Conservation (phyloP, 176 grass and related monocot genomes). For the Cenchrus purpureus region DNA sequence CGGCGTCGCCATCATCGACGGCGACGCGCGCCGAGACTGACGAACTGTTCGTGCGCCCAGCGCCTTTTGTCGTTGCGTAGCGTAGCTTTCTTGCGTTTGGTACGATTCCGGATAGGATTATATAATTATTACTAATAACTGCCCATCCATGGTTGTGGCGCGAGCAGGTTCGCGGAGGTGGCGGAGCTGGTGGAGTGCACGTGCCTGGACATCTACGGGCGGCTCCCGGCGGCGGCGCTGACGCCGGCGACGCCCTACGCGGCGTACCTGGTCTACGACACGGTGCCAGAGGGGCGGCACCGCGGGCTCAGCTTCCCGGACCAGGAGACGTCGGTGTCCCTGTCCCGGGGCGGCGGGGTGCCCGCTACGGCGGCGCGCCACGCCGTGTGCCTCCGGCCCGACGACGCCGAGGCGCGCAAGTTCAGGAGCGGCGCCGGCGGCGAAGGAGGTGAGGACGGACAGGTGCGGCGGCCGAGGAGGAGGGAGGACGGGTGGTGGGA, state of each 20-base stretch:
- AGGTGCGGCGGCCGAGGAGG: no score
- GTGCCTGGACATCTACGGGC: conserved; percentile 46
- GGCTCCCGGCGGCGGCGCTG: not conserved
- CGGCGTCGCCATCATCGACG: no score
- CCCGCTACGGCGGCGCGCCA: not conserved
- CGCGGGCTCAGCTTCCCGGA: conserved; percentile 29
- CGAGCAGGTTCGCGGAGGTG: conserved; percentile 42
- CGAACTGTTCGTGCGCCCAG: no score
- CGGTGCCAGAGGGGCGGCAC: not conserved
- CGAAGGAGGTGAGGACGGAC: no score
- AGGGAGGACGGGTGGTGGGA: no score
- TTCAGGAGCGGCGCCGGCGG: no score
- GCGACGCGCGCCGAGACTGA: no score
- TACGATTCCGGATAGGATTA: not conserved
- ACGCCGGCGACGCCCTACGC: conserved; percentile 37
- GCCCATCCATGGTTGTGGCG: no score
- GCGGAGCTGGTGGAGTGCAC: conserved; percentile 47
- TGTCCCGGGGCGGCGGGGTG: not conserved
- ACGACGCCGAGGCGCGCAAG: not conserved
- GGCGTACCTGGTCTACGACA: conserved; percentile 46
- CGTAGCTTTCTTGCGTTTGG: not conserved
- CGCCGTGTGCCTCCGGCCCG: conserved; percentile 36
- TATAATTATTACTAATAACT: not conserved
- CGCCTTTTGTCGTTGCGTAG: no score
- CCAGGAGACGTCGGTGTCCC: conserved; percentile 45